Evolutionary conservation across 345 rosid genomes (phyloP), one percentile per base, ranked within the genome.

Genomic region (Isatis tinctoria): DNA sequence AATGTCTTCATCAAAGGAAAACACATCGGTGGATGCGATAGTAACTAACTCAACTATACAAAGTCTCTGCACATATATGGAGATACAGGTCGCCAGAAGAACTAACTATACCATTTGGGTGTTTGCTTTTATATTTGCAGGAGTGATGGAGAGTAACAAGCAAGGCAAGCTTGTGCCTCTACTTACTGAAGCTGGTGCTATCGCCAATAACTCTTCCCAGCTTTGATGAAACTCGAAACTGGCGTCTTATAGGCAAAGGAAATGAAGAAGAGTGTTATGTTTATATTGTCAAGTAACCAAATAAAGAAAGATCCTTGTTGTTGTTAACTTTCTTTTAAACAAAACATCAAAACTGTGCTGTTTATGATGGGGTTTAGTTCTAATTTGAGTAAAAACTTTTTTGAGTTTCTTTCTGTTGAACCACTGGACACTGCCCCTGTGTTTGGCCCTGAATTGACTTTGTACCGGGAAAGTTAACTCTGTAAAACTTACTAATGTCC

Each of bases 1-100:
- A 83, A 79, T 43, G 93, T 87, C 51, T 89, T 91, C 82, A 86
- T 85, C 14, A 88, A 80, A 49, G 93, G 84, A 6, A 87, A 86
- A 70, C 90, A 85, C 33, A 82, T 89, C 4, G 91, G 86, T 43
- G 95, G 95, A 36, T 91, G 90, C 47, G 86, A 89, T 41, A n/a
- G 95, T 87, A n/a, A n/a, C n/a, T n/a, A n/a, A n/a, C n/a, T n/a
- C n/a, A n/a, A n/a, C 56, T 63, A 48, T 36, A 62, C 40, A 62
- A 65, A 6, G 37, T 17, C 37, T 61, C 26, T 65, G 3, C 28
- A 43, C 26, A 0, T 0, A 18, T 1, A 22, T 61, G 10, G 20
- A 68, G 39, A 5, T 75, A 52, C 10, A 45, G 0, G 8, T 45
- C 17, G 1, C 13, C 0, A 3, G 2, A 66, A 20, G 10, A 6